phyloP scores from a whole-genome alignment of 345 rosid species.

The Aethionema arabicum region DNA sequence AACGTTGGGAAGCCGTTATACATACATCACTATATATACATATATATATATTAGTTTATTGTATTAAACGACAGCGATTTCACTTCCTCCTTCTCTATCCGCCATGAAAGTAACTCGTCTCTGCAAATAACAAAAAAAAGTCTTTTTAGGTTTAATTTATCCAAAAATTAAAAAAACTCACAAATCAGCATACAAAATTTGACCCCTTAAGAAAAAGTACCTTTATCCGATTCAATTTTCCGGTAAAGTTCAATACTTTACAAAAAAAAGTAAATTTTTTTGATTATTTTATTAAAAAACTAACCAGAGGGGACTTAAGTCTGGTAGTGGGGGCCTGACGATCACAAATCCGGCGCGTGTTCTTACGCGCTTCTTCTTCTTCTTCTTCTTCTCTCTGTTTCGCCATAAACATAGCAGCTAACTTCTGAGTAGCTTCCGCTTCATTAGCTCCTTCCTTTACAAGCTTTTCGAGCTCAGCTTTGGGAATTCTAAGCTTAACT shows the following conservation, averaged over 20 bases:
- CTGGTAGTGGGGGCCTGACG: constrained; percentile 22
- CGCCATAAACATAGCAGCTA: constrained; percentile 36
- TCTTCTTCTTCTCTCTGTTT: constrained; percentile 14
- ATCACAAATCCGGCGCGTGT: constrained; percentile 12
- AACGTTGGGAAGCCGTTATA: constrained; percentile 24
- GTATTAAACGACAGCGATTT: constrained; percentile 55
- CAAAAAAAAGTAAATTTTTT: not conserved
- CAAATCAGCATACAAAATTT: constrained; percentile 33
- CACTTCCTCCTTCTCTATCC: constrained; percentile 59
- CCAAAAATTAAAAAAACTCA: constrained; percentile 7
- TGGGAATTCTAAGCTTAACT: constrained; percentile 66
- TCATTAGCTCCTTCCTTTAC: constrained; percentile 60
- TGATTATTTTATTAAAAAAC: constrained; percentile 10
- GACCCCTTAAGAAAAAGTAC: constrained; percentile 9
- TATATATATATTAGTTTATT: not conserved
- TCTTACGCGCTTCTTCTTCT: not conserved
- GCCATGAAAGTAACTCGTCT: constrained; percentile 81
- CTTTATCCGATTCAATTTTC: constrained; percentile 12
- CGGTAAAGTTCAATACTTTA: constrained; percentile 3
- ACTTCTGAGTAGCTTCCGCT: constrained; percentile 63
- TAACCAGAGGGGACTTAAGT: constrained; percentile 58
- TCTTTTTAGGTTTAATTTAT: not conserved
- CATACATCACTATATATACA: not conserved
- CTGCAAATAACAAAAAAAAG: constrained; percentile 46
- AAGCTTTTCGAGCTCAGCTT: constrained; percentile 65